A percentile compares a stretch with the other conserved stretches of the same genome.
Evolutionary conservation across 1,284 basidiomycete species (phyloP).

Genomic region (Microstroma glucosiphilum): DNA sequence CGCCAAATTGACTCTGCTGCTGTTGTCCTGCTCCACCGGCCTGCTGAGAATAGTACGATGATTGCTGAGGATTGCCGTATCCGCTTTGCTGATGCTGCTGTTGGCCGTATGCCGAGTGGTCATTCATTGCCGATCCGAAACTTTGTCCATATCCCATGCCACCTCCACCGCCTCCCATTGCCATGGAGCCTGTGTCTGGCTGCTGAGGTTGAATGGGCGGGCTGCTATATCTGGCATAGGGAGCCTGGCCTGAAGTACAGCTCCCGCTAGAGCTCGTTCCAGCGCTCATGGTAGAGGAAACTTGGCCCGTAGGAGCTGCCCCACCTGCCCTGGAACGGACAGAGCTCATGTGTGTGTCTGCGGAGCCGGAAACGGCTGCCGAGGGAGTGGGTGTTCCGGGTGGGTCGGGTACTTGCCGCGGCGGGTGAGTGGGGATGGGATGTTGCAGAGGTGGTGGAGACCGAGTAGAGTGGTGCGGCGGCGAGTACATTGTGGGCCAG

Average conservation of each 20-base stretch:
- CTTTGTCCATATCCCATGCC: not conserved
- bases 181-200: no score
- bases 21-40: not conserved
- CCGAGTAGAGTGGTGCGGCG: not conserved
- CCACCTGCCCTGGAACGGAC: not conserved
- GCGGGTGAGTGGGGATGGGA: constrained; percentile 47
- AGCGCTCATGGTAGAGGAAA: not conserved
- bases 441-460: constrained; percentile 42
- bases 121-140: constrained; percentile 6
- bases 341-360: constrained; percentile 12
- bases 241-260: constrained; percentile 10
- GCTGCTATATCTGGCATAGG: constrained; percentile 11
- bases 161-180: no score
- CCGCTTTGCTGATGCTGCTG: not conserved
- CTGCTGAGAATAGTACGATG: constrained; percentile 20
- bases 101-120: not conserved
- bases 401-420: constrained; percentile 38
- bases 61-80: constrained; percentile 15
- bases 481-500: constrained; percentile 1
- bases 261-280: constrained; percentile 10
- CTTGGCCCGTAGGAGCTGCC: not conserved
- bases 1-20: constrained; percentile 7
- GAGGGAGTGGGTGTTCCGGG: constrained; percentile 27
- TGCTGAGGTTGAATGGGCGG: constrained; percentile 3
- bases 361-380: not conserved